These are phyloP conservation scores for Gymnopilus junonius DNA, from an alignment of 768 basidiomycete species.

Conservation along the genomic window DNA sequence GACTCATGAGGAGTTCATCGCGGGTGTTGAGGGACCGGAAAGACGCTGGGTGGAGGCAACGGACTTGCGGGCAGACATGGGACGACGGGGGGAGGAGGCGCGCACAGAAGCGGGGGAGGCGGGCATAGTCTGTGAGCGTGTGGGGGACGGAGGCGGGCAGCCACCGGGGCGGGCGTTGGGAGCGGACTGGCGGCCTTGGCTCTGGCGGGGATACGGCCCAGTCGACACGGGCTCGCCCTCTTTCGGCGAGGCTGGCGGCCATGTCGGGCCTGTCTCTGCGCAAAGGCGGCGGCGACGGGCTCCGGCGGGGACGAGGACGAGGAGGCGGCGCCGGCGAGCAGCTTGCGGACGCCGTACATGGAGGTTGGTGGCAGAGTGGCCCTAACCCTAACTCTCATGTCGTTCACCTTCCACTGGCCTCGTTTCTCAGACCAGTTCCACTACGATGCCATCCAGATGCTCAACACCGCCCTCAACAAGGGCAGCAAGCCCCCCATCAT, in stretches of 20 bases:
- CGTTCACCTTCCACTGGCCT: slow-evolving; percentile 95
- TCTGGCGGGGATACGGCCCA: too few relatives aligned
- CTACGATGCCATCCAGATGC: slow-evolving; percentile 94
- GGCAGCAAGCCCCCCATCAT: slow-evolving; percentile 98
- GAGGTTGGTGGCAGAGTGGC: slow-evolving; percentile 8
- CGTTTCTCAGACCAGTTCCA: slow-evolving; percentile 97
- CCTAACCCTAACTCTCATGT: slow-evolving; percentile 51
- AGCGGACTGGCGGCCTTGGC: slow-evolving; percentile 22
- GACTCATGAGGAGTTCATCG: slow-evolving; percentile 87
- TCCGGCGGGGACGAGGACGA: slow-evolving; percentile 33
- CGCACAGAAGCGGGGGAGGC: slow-evolving; percentile 40
- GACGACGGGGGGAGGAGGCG: slow-evolving; percentile 42
- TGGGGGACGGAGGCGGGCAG: slow-evolving; percentile 15
- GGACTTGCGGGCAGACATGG: slow-evolving; percentile 28
- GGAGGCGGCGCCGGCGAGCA: slow-evolving; percentile 50
- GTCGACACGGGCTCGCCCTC: not conserved
- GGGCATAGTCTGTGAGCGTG: slow-evolving; percentile 18
- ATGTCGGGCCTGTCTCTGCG: slow-evolving; percentile 41
- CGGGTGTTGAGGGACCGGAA: slow-evolving; percentile 50
- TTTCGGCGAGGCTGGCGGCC: slow-evolving; percentile 45
- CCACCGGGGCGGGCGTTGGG: not conserved
- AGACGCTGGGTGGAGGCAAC: not conserved
- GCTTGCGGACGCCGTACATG: slow-evolving; percentile 78
- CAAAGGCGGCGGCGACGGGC: slow-evolving; percentile 15
- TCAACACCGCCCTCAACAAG: slow-evolving; percentile 96